These are phyloP conservation scores for Phaseolus coccineus DNA, from an alignment of 331 rosid species.

Conservation along the genomic window DNA sequence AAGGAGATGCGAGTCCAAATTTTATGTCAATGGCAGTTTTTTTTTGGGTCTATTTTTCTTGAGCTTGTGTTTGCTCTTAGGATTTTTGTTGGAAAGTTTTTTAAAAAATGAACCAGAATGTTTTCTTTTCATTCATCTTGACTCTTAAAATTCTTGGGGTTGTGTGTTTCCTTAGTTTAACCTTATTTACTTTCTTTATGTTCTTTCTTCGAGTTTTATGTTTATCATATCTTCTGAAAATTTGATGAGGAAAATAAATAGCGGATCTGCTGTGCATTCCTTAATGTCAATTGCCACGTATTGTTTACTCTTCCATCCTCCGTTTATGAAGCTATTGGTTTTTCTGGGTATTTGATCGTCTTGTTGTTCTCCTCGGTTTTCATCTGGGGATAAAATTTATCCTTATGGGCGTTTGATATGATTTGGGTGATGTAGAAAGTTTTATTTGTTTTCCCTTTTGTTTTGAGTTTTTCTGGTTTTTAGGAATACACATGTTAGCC, in stretches of 20 bases:
- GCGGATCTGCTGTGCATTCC: conserved; percentile 43
- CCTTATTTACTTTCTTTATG: background rate
- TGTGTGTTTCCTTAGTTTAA: background rate
- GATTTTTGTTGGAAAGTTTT: conserved; percentile 29
- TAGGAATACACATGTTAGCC: conserved; percentile 24
- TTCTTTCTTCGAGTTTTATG: conserved; percentile 16
- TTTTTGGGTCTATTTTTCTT: background rate
- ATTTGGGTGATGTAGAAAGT: conserved; percentile 35
- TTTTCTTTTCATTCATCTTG: background rate
- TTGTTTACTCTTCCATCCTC: background rate
- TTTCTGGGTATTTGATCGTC: background rate
- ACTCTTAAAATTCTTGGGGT: conserved; percentile 19
- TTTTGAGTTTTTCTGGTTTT: conserved; percentile 26
- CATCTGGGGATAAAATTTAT: conserved; percentile 9
- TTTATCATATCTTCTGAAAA: conserved; percentile 32
- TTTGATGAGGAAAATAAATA: conserved; percentile 28
- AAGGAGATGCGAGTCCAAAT: conserved; percentile 21
- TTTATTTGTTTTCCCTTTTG: background rate
- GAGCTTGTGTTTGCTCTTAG: conserved; percentile 17
- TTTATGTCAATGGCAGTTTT: conserved; percentile 1
- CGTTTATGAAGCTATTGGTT: conserved; percentile 8
- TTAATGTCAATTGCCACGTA: conserved; percentile 5
- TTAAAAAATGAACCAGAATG: conserved; percentile 4
- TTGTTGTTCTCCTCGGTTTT: background rate
- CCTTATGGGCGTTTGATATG: conserved; percentile 9